Evolutionary conservation across 495 filamentous ascomycete genomes (phyloP).

Genomic region (Parathielavia hyrcaniae): DNA sequence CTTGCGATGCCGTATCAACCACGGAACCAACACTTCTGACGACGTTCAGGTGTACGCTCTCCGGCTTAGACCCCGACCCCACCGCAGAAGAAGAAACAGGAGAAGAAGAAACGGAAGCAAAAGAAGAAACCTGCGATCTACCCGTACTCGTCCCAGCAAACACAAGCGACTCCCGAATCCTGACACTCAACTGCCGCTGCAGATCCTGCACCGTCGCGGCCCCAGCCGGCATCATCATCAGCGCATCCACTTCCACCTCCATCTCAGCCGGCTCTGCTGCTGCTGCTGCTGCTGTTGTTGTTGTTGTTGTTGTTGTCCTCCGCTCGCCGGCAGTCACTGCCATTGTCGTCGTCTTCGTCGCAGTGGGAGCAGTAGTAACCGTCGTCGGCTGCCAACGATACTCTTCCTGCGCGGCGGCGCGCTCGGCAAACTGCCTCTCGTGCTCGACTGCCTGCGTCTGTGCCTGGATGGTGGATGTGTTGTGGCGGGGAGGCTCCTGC

Average conservation of each 20-base stretch:
- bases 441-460: slow-evolving; percentile 36
- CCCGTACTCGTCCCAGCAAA: too few relatives aligned
- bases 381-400: slow-evolving; percentile 20
- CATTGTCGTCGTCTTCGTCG: slow-evolving; percentile 9
- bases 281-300: too few relatives aligned
- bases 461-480: slow-evolving; percentile 25
- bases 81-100: neutral
- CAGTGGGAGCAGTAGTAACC: too few relatives aligned
- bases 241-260: neutral
- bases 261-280: neutral
- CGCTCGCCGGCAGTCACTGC: neutral
- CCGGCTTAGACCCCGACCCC: neutral
- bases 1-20: neutral
- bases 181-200: slow-evolving; percentile 22
- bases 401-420: slow-evolving; percentile 20
- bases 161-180: slow-evolving; percentile 21
- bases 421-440: slow-evolving; percentile 29
- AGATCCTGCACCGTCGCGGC: slow-evolving; percentile 17
- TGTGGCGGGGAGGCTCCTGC: neutral
- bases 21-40: too few relatives aligned
- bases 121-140: neutral
- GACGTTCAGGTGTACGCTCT: neutral
- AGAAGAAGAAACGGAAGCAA: neutral
- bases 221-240: neutral
- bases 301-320: slow-evolving; percentile 11